phyloP scores from a whole-genome alignment of 139 green algal genomes.

The Chlorella vulgaris region DNA sequence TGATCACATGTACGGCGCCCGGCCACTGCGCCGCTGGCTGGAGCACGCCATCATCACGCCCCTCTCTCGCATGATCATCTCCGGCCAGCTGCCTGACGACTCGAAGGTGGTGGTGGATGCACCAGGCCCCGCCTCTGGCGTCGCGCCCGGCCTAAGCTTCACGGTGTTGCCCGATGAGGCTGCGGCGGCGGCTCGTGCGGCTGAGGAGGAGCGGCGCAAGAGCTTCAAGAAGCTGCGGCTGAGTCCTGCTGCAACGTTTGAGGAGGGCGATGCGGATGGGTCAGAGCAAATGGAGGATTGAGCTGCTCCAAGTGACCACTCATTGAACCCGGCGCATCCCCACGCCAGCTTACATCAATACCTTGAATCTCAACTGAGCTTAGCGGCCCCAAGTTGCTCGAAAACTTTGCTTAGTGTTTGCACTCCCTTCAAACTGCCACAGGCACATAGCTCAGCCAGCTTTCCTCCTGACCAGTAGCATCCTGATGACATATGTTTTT shows the following conservation, averaged over 20 bases:
- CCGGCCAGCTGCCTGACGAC: slow-evolving; percentile 61
- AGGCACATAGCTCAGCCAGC: too few species aligned
- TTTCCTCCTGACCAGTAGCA: too few species aligned
- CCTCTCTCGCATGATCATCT: slow-evolving; percentile 71
- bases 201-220: not conserved
- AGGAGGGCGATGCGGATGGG: slow-evolving; percentile 25
- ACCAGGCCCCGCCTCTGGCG: not conserved
- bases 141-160: slow-evolving; percentile 34
- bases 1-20: slow-evolving; percentile 70
- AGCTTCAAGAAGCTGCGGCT: slow-evolving; percentile 31
- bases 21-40: slow-evolving; percentile 80
- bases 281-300: slow-evolving; percentile 32
- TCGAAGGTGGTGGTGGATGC: slow-evolving; percentile 45
- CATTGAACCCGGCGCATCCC: too few species aligned
- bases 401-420: too few species aligned
- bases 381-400: too few species aligned
- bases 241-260: not conserved
- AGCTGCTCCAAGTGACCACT: not conserved
- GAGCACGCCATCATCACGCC: slow-evolving; percentile 75
- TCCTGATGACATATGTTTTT: too few species aligned
- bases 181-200: slow-evolving; percentile 25
- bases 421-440: too few species aligned
- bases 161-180: slow-evolving; percentile 34
- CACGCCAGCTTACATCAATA: too few species aligned
- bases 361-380: too few species aligned